Base-by-base conservation (phyloP, 2,329 filamentous ascomycete species). In the Stachybotrys echinatus region DNA sequence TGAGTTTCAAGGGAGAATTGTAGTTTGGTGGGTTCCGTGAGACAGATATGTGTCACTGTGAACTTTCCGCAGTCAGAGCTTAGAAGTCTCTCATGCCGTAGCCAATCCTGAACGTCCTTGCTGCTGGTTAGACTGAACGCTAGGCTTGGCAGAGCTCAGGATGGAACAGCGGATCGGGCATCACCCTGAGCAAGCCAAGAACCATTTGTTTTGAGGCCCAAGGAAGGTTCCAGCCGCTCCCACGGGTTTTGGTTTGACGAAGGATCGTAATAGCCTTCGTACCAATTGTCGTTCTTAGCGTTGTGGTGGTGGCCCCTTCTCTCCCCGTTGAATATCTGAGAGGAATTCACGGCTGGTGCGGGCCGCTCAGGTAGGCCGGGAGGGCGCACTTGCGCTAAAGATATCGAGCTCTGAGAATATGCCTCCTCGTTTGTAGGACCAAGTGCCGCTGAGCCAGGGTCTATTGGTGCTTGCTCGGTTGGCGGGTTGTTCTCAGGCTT, bases 241-340 rank as follows among this genome's bases (percentile, higher is more conserved):
- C 88, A 92, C 0, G 88, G 88, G 62, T 92, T 89, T 62, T 84
- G 76, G 57, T 89, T 81, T 53, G 85, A 88, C 51, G 74, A 77
- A 0, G 80, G 78, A 51, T 88, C 79, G 64, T 89, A 91, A 64
- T 88, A 89, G 34, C 75, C 82, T 38, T 76, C 69, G 65, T 85
- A 88, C 73, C 85, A 88, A 2, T 67, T 68, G 51, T 70, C 51
- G 38, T 40, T 40, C 27, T 34, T 34, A 14, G 27, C 27, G 14
- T 14, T 14, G 14, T 31, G 22, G 18, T 17, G 46, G 44, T 27
- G 42, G 20, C 5, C 34, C 27, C 5, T 31, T 17, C 39, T 37
- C 14, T 34, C 34, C 44, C 20, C 38, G 14, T 37, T 18, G 43
- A 18, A 40, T 31, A 3, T 8, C 10, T 34, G 10, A 14, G 27